phyloP scores from a whole-genome alignment of 2,329 filamentous ascomycete genomes.

The Beauveria australis region DNA sequence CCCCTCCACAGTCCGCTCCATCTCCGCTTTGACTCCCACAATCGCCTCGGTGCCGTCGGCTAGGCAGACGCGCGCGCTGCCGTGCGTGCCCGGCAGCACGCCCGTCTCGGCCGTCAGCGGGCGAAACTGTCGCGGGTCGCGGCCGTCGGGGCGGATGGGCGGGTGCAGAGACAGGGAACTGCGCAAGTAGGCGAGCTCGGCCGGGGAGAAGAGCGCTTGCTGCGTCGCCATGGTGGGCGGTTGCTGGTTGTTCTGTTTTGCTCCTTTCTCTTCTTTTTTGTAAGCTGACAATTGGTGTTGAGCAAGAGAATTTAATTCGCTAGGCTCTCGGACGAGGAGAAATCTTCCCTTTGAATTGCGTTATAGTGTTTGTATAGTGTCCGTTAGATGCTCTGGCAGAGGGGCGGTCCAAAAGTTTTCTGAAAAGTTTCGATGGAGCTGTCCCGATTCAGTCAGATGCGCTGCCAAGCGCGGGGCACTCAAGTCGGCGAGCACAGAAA shows the following conservation, averaged over 20 bases:
- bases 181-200: constrained; percentile 93
- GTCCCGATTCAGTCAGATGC: not conserved
- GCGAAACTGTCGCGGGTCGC: constrained; percentile 76
- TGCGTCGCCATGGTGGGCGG: constrained; percentile 50
- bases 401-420: constrained; percentile 7
- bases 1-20: constrained; percentile 57
- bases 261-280: not conserved
- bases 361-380: not conserved
- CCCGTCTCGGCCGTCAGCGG: constrained; percentile 84
- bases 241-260: not conserved
- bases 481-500: not conserved
- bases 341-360: not conserved
- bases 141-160: constrained; percentile 84
- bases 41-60: constrained; percentile 93
- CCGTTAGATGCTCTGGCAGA: not conserved
- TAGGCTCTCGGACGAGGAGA: too few species aligned
- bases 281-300: not conserved
- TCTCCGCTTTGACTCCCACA: constrained; percentile 90
- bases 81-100: constrained; percentile 82
- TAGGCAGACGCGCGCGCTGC: constrained; percentile 88
- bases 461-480: not conserved
- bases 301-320: not conserved
- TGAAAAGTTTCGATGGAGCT: constrained; percentile 8
- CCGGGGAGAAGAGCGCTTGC: constrained; percentile 76
- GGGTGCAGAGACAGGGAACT: constrained; percentile 72